Evolutionary conservation across 805 yeast species (phyloP), one percentile per base, ranked within the genome.

Genomic region (Schizosaccharomyces octosporus): DNA sequence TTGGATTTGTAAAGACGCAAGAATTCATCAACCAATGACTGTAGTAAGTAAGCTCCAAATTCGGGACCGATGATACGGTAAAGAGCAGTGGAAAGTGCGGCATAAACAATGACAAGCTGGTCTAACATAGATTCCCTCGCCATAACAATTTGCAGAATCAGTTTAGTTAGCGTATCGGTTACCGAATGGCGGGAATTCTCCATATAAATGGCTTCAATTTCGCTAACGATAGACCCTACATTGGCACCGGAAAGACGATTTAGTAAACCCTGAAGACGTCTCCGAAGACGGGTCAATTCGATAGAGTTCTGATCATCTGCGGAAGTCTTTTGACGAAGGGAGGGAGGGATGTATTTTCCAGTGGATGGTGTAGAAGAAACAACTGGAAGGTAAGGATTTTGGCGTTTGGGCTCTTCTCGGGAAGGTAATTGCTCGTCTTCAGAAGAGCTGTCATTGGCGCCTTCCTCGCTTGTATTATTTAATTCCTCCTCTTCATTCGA

Each of bases 221-320:
- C 87, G 63, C 79, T 77, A 24, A 85, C 81, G 61, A 89, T 86
- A 1, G 82, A 74, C 13, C 79, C 74, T 36, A 89, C 75, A 64
- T 89, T 93, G 0, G 94, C 81, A 66, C 90, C 97, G 0, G 96
- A 85, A n/a, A 93, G 76, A 70, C 82, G 84, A 70, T 93, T 93
- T 67, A 93, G 74, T 1, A 87, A 81, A 63, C 97, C 89, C 67
- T 88, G 93, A 59, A 89, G 78, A 4, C 80, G 73, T 66, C 81
- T 80, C 61, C 78, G 77, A 45, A 89, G 72, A 45, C 75, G 78
- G 2, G 73, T 60, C 6, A 75, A 68, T 62, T 77, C 81, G 63
- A 78, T 80, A 24, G 78, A 73, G 31, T 75, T 75, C 2, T 73
- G 75, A 3, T 67, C 71, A 0, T 66, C 66, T 3, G 68, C 67